Evolutionary conservation across 140 eudicot genomes (phyloP).

Genomic region (Flaveria floridana): DNA sequence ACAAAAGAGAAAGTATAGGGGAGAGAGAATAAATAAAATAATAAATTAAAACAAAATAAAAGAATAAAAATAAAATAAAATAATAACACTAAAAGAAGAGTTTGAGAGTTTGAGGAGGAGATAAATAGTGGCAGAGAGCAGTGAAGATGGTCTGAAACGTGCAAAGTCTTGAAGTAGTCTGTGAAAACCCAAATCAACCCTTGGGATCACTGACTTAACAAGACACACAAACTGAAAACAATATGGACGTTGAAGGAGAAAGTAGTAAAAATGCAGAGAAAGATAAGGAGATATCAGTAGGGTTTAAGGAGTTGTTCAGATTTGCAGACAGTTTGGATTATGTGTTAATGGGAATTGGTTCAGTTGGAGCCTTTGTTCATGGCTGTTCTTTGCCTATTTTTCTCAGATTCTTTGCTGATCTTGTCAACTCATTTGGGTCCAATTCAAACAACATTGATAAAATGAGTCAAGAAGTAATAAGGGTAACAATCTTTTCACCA

Average conservation of each 20-base stretch:
- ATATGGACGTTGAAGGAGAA: constrained; percentile 41
- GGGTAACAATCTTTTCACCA: constrained; percentile 39
- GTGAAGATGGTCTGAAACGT: constrained; percentile 67
- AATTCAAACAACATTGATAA: constrained; percentile 73
- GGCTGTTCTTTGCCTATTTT: constrained; percentile 86
- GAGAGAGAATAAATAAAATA: not conserved
- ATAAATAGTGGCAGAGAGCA: constrained; percentile 56
- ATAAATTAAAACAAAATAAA: not conserved
- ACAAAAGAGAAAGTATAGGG: constrained; percentile 38
- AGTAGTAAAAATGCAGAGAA: constrained; percentile 46
- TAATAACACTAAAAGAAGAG: constrained; percentile 54
- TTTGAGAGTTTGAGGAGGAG: constrained; percentile 47
- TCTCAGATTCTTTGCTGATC: constrained; percentile 92
- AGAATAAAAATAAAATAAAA: constrained; percentile 21
- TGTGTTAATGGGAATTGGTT: constrained; percentile 69
- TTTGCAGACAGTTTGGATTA: constrained; percentile 78
- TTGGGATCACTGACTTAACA: constrained; percentile 25
- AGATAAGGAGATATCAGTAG: constrained; percentile 43
- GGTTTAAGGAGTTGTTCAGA: constrained; percentile 66
- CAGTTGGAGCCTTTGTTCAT: constrained; percentile 87
- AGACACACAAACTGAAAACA: constrained; percentile 26
- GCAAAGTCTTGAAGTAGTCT: constrained; percentile 61
- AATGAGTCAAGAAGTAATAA: constrained; percentile 75
- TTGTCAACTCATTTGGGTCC: constrained; percentile 88
- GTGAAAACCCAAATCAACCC: constrained; percentile 30